Percentiles rank a stretch among this genome's conserved stretches.
phyloP scores from a whole-genome alignment of 2,329 filamentous ascomycete genomes.

The Curvularia spicifera region DNA sequence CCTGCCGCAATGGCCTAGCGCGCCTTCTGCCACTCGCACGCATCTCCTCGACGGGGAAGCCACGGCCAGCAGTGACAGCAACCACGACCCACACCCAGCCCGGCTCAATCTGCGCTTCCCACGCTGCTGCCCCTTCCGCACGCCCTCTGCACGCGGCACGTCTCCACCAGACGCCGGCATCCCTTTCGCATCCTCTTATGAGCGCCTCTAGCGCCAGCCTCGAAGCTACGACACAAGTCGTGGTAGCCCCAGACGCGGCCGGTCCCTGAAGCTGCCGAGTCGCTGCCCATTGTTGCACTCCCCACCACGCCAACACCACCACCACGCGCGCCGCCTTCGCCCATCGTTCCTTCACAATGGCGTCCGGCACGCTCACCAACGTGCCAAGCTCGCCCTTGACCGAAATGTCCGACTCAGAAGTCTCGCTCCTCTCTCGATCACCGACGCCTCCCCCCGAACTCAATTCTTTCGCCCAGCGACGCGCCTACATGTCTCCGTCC shows the following conservation, averaged over 20 bases:
- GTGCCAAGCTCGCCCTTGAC: slow-evolving; percentile 50
- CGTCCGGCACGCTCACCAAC: slow-evolving; percentile 22
- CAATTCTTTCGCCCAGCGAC: slow-evolving; percentile 37
- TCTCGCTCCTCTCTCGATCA: slow-evolving; percentile 38
- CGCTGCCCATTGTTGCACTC: slow-evolving; percentile 19
- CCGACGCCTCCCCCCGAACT: slow-evolving; percentile 42
- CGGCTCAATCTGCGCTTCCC: slow-evolving; percentile 9
- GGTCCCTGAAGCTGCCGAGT: slow-evolving; percentile 16
- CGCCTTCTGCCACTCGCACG: slow-evolving; percentile 17
- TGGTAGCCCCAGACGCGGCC: slow-evolving; percentile 14
- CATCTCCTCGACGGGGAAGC: slow-evolving; percentile 24
- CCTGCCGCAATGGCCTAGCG: slow-evolving; percentile 35
- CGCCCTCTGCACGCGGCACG: slow-evolving; percentile 6
- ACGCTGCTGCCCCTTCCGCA: slow-evolving; percentile 12
- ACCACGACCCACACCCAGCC: slow-evolving; percentile 22
- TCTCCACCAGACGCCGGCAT: background rate
- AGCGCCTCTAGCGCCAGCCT: background rate
- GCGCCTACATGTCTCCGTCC: slow-evolving; percentile 48
- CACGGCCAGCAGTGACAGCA: slow-evolving; percentile 28
- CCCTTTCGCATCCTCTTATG: slow-evolving; percentile 4
- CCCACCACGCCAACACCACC: background rate
- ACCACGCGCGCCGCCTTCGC: slow-evolving; percentile 7
- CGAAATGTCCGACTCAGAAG: slow-evolving; percentile 46
- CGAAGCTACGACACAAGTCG: slow-evolving; percentile 3
- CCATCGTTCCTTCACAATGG: slow-evolving; percentile 38